Evolutionary conservation across 495 filamentous ascomycete species (phyloP), one percentile per base, ranked within the genome.

Genomic region (Penicillium macrosclerotiorum): DNA sequence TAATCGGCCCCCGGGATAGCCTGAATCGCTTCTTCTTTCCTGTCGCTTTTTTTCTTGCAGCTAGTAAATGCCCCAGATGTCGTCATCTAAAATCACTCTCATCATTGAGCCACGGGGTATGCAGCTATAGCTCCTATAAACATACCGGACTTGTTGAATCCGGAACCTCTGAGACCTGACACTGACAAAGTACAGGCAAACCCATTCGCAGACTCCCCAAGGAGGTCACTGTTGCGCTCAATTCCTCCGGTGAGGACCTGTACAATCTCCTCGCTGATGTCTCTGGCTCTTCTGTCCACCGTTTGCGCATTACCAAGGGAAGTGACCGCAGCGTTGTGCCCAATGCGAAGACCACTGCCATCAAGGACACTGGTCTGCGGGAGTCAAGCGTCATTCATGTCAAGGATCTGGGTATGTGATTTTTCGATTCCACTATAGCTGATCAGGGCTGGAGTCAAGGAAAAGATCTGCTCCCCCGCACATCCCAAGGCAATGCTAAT

Each of bases 341-440:
- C n/a, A 82, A 83, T 55, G 80, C 81, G 44, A 81, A 83, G 60
- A 79, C 83, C 30, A 59, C 86, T 13, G 76, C 74, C 7, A 67
- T 86, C 24, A 73, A 84, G 33, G 74, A 81, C 37, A 73, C 75
- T 1, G 86, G 84, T 0, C 73, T 97, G 12, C 68, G 77, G 32
- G 77, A 86, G 27, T 76, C 79, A 18, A 84, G 82, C 47, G 80
- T 85, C 44, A 76, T 98, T 20, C 80, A 90, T 54, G 87, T 96
- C 48, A 97, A 98, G 69, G 93, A 98, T 60, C 78, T 98, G 4
- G 90, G 90, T 95, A 78, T 50, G 81, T 60, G 29, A n/a, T n/a
- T n/a, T n/a, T n/a, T n/a, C n/a, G n/a, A n/a, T n/a, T n/a, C n/a
- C n/a, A n/a, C n/a, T n/a, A n/a, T n/a, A n/a, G n/a, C n/a, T n/a